Evolutionary conservation across 2,329 filamentous ascomycete species (phyloP), one percentile per base, ranked within the genome.

Genomic region (Westerdykella sp.): DNA sequence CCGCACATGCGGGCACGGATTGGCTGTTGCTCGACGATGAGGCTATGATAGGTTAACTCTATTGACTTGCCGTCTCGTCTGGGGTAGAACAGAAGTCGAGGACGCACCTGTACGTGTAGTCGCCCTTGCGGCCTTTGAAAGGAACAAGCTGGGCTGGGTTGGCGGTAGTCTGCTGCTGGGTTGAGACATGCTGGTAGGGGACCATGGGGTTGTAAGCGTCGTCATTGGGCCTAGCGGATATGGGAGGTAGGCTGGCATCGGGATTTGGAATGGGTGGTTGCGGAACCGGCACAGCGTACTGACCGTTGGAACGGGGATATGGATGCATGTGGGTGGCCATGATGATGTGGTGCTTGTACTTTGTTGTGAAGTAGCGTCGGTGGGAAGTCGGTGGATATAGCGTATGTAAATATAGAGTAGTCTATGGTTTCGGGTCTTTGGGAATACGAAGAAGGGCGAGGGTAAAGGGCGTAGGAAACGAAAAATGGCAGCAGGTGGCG

Each of bases 1-100:
- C 93, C 93, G 72, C 93, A 98, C 93, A 97, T 97, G 48, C 93
- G 86, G 53, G 93, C 93, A 57, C 93, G 82, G 57, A 87, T 78
- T 40, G 93, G 93, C 67, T 97, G 89, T 71, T 98, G 93, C 53
- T 87, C 82, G 47, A 96, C 87, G 53, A 83, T 74, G 40, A 95
- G 77, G 48, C 82, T 85, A 66, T 68, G 35, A 67, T 18, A 16
- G 10, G 41, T 44, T 14, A 32, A 31, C 12, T 14, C 12, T 15
- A 7, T 25, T 37, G 11, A 12, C 13, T n/a, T 35, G 23, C n/a
- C n/a, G n/a, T n/a, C n/a, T n/a, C n/a, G n/a, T n/a, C n/a, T n/a
- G n/a, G n/a, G n/a, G n/a, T n/a, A n/a, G n/a, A n/a, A n/a, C n/a
- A n/a, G n/a, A n/a, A n/a, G 25, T 9, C 25, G 4, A 28, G 25